phyloP scores from a whole-genome alignment of 1,284 basidiomycete genomes.

The Mycosarcoma mackinlayi region DNA sequence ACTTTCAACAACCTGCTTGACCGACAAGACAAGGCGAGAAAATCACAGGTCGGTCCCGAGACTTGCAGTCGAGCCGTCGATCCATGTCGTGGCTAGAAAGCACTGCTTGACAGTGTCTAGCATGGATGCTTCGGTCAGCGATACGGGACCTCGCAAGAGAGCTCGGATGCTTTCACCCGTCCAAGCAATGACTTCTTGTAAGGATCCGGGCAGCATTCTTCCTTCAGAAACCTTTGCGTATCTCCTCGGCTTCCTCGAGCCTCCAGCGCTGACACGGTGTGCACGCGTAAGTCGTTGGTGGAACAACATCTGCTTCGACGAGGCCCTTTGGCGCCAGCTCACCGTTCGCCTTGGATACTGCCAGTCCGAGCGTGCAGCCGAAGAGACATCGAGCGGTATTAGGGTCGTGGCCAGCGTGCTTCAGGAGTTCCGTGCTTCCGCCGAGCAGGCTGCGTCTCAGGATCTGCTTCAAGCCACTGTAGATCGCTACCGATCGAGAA shows the following conservation, averaged over 20 bases:
- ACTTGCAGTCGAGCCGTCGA: too few relatives aligned
- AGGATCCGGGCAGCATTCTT: slow-evolving; percentile 21
- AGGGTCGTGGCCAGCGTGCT: slow-evolving; percentile 25
- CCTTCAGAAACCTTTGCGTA: slow-evolving; percentile 39
- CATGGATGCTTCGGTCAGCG: background rate
- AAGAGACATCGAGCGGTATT: slow-evolving; percentile 12
- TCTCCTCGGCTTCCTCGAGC: slow-evolving; percentile 40
- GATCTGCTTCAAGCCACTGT: slow-evolving; percentile 24
- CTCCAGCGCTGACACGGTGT: slow-evolving; percentile 24
- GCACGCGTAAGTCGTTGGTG: slow-evolving; percentile 35
- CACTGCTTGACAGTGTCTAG: slow-evolving; percentile 1
- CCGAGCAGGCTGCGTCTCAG: background rate
- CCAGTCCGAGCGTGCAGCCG: slow-evolving; percentile 11
- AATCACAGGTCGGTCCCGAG: too few relatives aligned
- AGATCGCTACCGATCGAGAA: slow-evolving; percentile 26
- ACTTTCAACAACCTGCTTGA: too few relatives aligned
- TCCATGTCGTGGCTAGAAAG: background rate
- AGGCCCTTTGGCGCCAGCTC: slow-evolving; percentile 25
- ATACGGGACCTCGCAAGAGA: slow-evolving; percentile 12
- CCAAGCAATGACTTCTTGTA: slow-evolving; percentile 1
- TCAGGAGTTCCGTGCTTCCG: slow-evolving; percentile 1
- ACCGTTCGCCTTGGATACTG: slow-evolving; percentile 24
- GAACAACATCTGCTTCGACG: slow-evolving; percentile 21
- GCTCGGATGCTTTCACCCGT: slow-evolving; percentile 2
- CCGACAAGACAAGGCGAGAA: too few relatives aligned